A percentile compares a stretch with the other conserved stretches of the same genome.
Evolutionary conservation across 305 asterid genomes (phyloP).

Genomic region (Fraxinus baroniana): DNA sequence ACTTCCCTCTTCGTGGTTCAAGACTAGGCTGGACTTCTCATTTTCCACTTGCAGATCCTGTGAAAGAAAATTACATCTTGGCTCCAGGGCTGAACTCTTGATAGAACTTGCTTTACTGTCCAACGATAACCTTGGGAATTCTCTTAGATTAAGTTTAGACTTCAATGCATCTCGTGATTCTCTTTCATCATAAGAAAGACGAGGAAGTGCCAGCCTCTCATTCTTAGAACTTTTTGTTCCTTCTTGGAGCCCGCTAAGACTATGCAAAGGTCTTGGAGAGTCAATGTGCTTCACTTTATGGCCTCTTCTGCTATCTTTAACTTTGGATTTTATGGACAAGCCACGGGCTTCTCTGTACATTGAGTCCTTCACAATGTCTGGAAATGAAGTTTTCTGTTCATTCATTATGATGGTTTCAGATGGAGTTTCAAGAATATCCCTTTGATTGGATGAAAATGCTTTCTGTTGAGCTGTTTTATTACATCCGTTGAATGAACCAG

Average conservation of each 20-base stretch:
- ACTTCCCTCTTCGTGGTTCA: conserved; percentile 45
- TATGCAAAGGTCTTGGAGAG: conserved; percentile 78
- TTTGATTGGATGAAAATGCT: conserved; percentile 29
- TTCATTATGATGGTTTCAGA: conserved; percentile 26
- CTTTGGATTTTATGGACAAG: conserved; percentile 49
- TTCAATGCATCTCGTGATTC: conserved; percentile 56
- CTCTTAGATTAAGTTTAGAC: conserved; percentile 55
- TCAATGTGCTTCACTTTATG: conserved; percentile 71
- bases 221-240: conserved; percentile 34
- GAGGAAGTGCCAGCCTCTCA: conserved; percentile 43
- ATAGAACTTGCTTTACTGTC: conserved; percentile 68
- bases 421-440: conserved; percentile 34
- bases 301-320: conserved; percentile 47
- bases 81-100: conserved; percentile 47
- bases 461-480: conserved; percentile 43
- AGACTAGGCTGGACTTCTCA: conserved; percentile 27
- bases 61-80: conserved; percentile 45
- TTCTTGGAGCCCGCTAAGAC: conserved; percentile 35
- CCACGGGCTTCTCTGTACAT: conserved; percentile 78
- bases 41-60: conserved; percentile 38
- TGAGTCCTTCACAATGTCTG: conserved; percentile 74
- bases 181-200: conserved; percentile 81
- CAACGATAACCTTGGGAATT: conserved; percentile 75
- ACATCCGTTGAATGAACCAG: conserved; percentile 58
- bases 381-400: conserved; percentile 38